phyloP scores from a whole-genome alignment of 176 grass and related monocot species.

The Neostapfia colusana region DNA sequence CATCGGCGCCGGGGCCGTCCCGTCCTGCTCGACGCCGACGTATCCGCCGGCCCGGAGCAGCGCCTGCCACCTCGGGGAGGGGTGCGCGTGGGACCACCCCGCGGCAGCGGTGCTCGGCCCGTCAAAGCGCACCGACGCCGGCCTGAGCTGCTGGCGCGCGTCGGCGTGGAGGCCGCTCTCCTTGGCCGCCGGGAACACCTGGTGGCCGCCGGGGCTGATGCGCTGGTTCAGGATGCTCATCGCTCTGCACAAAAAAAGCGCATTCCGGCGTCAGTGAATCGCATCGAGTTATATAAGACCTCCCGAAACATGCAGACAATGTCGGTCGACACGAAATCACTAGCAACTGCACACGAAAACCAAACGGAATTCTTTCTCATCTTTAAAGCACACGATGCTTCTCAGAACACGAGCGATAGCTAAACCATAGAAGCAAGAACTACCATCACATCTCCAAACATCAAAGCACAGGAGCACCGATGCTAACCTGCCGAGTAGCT shows the following conservation, averaged over 20 bases:
- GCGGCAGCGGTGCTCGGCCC: too few relatives aligned
- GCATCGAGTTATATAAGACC: background rate
- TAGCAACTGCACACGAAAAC: background rate
- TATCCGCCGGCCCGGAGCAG: slow-evolving; percentile 43
- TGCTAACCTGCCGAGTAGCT: background rate
- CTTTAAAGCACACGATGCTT: background rate
- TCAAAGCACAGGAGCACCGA: background rate
- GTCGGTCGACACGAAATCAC: too few relatives aligned
- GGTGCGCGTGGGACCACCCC: slow-evolving; percentile 38
- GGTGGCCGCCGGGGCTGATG: slow-evolving; percentile 45
- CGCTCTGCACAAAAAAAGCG: slow-evolving; percentile 16
- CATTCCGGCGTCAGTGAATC: background rate
- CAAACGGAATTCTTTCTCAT: background rate
- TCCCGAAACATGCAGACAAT: background rate
- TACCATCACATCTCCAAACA: background rate
- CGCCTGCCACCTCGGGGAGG: slow-evolving; percentile 37
- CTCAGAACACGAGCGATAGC: background rate
- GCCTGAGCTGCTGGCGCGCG: background rate
- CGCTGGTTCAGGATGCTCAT: slow-evolving; percentile 85
- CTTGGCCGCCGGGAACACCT: slow-evolving; percentile 48
- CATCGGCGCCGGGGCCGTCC: background rate
- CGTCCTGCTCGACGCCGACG: slow-evolving; percentile 41
- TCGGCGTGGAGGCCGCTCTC: background rate
- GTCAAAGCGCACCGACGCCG: slow-evolving; percentile 17
- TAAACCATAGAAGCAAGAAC: background rate